Conservation (phyloP, 805 yeast species). For the Cyberlindnera suaveolens region DNA sequence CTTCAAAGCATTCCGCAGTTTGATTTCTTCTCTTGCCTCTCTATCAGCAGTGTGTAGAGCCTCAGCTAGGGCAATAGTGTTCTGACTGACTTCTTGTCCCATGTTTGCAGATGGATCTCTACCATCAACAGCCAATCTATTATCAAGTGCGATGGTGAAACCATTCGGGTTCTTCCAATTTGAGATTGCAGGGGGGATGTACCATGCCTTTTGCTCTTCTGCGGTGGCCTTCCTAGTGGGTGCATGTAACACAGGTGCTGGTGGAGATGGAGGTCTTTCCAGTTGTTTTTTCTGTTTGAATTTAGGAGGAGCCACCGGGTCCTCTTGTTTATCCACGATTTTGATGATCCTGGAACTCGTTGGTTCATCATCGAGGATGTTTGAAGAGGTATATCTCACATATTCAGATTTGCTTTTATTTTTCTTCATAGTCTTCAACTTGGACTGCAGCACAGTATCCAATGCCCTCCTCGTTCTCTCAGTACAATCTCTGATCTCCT, state of each 20-base stretch:
- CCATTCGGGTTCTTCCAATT: slow-evolving; percentile 96
- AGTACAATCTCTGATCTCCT: slow-evolving; percentile 40
- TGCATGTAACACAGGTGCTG: slow-evolving; percentile 61
- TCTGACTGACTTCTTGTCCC: slow-evolving; percentile 41
- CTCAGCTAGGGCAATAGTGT: slow-evolving; percentile 55
- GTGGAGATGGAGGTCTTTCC: slow-evolving; percentile 65
- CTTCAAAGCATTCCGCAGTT: slow-evolving; percentile 42
- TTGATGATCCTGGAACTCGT: slow-evolving; percentile 45
- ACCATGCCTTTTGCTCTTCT: slow-evolving; percentile 77
- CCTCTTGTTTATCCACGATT: slow-evolving; percentile 61
- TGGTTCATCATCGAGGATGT: slow-evolving; percentile 26
- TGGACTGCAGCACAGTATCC: slow-evolving; percentile 40
- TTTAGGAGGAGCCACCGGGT: slow-evolving; percentile 83
- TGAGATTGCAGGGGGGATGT: slow-evolving; percentile 85
- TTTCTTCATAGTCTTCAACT: slow-evolving; percentile 26
- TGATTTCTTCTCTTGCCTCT: slow-evolving; percentile 51
- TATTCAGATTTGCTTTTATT: slow-evolving; percentile 32
- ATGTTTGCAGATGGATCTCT: slow-evolving; percentile 29
- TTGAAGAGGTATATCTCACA: slow-evolving; percentile 39
- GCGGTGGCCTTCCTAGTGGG: slow-evolving; percentile 44
- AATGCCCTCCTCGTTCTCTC: slow-evolving; percentile 53
- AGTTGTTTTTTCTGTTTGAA: slow-evolving; percentile 63
- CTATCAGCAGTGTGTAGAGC: slow-evolving; percentile 70
- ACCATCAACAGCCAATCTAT: slow-evolving; percentile 52
- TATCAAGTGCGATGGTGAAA: slow-evolving; percentile 73